Conservation (phyloP, 2,329 filamentous ascomycete species). For the Capronia americana region DNA sequence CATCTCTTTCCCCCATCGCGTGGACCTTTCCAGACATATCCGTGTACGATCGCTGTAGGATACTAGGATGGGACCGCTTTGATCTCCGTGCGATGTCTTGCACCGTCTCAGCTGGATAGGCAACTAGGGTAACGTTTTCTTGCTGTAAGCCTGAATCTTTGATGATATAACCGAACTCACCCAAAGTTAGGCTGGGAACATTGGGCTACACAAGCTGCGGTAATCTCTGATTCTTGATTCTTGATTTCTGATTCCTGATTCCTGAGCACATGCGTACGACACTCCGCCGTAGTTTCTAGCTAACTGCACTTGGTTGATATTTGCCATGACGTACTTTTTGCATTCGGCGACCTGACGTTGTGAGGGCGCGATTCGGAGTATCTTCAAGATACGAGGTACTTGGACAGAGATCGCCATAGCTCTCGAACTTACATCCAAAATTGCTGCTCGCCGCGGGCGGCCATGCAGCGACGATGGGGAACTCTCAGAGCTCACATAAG, state of each 20-base stretch:
- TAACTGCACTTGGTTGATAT: not conserved
- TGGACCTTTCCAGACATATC: no score
- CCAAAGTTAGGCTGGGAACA: not conserved
- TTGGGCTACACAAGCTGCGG: not conserved
- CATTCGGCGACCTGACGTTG: not conserved
- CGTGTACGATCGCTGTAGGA: no score
- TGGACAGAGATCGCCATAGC: not conserved
- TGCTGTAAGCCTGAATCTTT: no score
- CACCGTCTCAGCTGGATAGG: no score
- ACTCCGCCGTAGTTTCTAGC: not conserved
- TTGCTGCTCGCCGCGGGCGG: conserved; percentile 8
- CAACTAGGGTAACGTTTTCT: no score
- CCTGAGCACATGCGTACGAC: not conserved
- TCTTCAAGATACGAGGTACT: not conserved
- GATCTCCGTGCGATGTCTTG: no score
- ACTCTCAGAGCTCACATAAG: conserved; percentile 67
- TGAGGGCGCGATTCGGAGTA: not conserved
- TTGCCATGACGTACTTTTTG: not conserved
- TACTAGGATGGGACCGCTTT: no score
- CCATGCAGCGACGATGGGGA: conserved; percentile 62
- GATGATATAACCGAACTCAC: no score
- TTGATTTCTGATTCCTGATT: no score
- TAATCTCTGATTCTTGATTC: no score
- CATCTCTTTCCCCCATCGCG: no score
- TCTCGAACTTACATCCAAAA: not conserved